Evolutionary conservation across 208 protist genomes (phyloP).

Genomic region (Trypanosoma lewisi): DNA sequence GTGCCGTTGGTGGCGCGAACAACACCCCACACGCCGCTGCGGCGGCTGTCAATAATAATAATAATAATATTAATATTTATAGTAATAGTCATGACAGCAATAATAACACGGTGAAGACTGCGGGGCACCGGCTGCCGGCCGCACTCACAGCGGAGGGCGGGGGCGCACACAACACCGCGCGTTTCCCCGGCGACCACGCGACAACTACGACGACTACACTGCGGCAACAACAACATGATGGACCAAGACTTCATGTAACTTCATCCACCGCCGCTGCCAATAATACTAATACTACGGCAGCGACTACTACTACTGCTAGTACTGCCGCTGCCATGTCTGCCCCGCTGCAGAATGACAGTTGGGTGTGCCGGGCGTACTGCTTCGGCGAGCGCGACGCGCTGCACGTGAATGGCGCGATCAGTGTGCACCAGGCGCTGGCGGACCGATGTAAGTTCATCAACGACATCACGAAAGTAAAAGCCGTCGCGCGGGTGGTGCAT

Average conservation of each 20-base stretch:
- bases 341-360: slow-evolving; percentile 53
- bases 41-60: too few species aligned
- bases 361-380: slow-evolving; percentile 81
- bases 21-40: too few species aligned
- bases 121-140: not conserved
- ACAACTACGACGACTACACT: not conserved
- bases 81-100: not conserved
- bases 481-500: slow-evolving; percentile 51
- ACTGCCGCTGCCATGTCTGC: too few species aligned
- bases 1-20: not conserved
- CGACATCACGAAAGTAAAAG: slow-evolving; percentile 69
- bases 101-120: not conserved
- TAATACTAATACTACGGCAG: too few species aligned
- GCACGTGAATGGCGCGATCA: slow-evolving; percentile 76
- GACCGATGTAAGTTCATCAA: slow-evolving; percentile 64
- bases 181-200: not conserved
- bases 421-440: slow-evolving; percentile 70
- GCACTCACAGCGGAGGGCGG: not conserved
- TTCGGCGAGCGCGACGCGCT: slow-evolving; percentile 64
- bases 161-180: not conserved
- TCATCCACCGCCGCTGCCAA: too few species aligned
- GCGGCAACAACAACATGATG: not conserved
- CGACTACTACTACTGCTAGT: too few species aligned
- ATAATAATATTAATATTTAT: not conserved
- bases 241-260: too few species aligned